Evolutionary conservation across 2,329 filamentous ascomycete genomes (phyloP).

Genomic region (Penicillium oxalicum): DNA sequence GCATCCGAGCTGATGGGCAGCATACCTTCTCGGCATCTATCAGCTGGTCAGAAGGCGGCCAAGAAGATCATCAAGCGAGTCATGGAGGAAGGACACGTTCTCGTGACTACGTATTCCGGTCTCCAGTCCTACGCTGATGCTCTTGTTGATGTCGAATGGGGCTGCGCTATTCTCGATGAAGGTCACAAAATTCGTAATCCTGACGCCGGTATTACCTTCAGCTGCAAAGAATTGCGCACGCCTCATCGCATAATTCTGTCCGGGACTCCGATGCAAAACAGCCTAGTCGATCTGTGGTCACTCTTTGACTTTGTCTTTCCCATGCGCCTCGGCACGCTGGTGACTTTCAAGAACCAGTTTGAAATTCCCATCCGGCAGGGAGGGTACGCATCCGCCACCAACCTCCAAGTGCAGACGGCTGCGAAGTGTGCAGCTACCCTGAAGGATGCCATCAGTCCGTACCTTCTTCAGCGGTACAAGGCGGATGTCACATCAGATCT

Average conservation of each 20-base stretch:
- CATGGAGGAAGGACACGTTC: constrained; percentile 75
- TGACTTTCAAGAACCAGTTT: constrained; percentile 85
- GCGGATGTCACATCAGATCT: constrained; percentile 88
- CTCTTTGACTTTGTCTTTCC: constrained; percentile 97
- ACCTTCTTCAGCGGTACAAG: constrained; percentile 86
- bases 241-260: constrained; percentile 88
- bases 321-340: constrained; percentile 85
- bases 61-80: constrained; percentile 77
- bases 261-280: constrained; percentile 97
- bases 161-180: constrained; percentile 89
- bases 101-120: constrained; percentile 93
- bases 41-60: constrained; percentile 60
- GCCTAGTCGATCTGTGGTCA: constrained; percentile 90
- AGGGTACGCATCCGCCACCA: constrained; percentile 91
- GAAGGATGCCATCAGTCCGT: constrained; percentile 89
- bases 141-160: constrained; percentile 79
- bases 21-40: constrained; percentile 32
- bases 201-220: constrained; percentile 87
- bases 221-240: constrained; percentile 89
- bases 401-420: constrained; percentile 88
- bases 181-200: constrained; percentile 98
- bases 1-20: constrained; percentile 52
- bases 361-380: constrained; percentile 90
- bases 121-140: constrained; percentile 86
- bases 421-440: constrained; percentile 89